Conservation (phyloP, 148 eudicot species). For the Diospyros kaki region DNA sequence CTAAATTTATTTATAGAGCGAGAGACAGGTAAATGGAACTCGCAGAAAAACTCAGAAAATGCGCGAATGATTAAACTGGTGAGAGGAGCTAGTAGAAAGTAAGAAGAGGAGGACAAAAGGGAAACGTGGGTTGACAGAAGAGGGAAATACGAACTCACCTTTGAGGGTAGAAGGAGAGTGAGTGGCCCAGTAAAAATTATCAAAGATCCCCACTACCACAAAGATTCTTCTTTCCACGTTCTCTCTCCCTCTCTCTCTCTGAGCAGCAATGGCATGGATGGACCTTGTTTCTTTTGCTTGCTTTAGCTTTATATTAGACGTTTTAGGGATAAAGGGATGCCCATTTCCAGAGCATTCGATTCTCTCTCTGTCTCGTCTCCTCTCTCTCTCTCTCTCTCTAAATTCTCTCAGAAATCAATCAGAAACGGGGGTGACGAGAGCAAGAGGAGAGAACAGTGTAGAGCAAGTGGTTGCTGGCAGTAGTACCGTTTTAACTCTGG, state of each 20-base stretch:
- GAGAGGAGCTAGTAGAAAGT: constrained; percentile 12
- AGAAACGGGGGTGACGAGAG: neutral
- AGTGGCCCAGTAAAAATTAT: constrained; percentile 1
- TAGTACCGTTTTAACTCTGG: neutral
- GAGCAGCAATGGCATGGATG: constrained; percentile 8
- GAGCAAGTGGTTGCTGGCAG: neutral
- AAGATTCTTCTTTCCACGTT: constrained; percentile 4
- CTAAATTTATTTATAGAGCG: neutral
- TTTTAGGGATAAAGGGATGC: constrained; percentile 7
- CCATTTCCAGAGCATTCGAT: constrained; percentile 27
- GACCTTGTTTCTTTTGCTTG: neutral
- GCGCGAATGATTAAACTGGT: neutral
- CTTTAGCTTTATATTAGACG: neutral
- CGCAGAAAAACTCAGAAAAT: neutral
- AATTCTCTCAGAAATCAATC: no score
- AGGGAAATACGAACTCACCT: constrained; percentile 6
- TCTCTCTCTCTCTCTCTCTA: neutral
- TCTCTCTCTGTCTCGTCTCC: constrained; percentile 9
- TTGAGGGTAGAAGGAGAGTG: neutral
- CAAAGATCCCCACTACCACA: constrained; percentile 22
- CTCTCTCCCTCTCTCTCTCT: constrained; percentile 6
- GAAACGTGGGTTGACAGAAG: neutral
- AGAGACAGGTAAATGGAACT: neutral
- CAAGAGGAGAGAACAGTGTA: neutral
- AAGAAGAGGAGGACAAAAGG: constrained; percentile 1